Conservation (phyloP, 1,139 yeast genomes). For the Martiniozyma asiatica region DNA sequence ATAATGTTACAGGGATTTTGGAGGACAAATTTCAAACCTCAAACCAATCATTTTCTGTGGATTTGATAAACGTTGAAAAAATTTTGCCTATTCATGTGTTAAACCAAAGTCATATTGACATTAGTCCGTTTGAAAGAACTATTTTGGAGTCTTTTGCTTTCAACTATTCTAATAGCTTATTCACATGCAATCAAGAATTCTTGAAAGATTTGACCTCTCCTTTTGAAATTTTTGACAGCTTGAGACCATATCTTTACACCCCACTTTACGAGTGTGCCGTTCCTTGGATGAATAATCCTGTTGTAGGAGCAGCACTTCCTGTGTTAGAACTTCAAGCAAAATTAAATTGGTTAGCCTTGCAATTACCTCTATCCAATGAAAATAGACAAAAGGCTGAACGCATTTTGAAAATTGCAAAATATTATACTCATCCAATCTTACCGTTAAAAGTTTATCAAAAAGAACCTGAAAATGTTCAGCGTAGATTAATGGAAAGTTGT, state of each 20-base stretch:
- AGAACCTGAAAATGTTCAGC: constrained; percentile 15
- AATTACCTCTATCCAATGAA: constrained; percentile 12
- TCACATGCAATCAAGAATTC: constrained; percentile 16
- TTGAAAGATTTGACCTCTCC: constrained; percentile 19
- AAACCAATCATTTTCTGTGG: too few species aligned
- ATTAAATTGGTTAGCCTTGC: constrained; percentile 18
- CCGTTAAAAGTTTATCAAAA: constrained; percentile 13
- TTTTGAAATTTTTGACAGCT: constrained; percentile 17
- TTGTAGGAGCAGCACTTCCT: constrained; percentile 22
- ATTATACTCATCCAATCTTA: constrained; percentile 14
- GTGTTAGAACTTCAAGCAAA: constrained; percentile 21
- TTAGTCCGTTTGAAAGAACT: constrained; percentile 17
- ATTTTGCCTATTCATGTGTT: too few species aligned
- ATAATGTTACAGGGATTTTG: too few species aligned
- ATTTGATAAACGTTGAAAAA: too few species aligned
- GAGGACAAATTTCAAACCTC: too few species aligned
- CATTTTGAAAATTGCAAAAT: constrained; percentile 13
- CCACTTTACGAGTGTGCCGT: constrained; percentile 20
- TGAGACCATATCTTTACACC: constrained; percentile 13
- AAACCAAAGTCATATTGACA: too few species aligned
- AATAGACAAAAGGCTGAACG: constrained; percentile 7
- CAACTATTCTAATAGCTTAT: constrained; percentile 18
- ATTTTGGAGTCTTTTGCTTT: constrained; percentile 20
- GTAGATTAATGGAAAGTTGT: constrained; percentile 17
- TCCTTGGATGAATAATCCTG: constrained; percentile 25